These are phyloP conservation scores for Phanerodontia chrysosporium DNA, from an alignment of 768 basidiomycete genomes.

Conservation along the genomic window DNA sequence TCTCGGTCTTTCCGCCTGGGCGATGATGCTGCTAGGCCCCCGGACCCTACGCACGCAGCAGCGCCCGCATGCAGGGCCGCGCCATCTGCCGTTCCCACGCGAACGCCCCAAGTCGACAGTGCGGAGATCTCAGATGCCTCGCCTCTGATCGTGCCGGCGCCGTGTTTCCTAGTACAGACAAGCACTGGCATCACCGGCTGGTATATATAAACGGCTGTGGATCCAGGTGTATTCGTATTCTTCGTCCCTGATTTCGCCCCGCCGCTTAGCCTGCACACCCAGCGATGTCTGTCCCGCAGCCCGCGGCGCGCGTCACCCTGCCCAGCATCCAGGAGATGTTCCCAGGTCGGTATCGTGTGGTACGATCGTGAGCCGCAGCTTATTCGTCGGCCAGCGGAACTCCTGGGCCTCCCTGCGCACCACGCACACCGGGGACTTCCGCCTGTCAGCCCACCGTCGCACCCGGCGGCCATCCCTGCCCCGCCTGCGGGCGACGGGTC, in stretches of 20 bases:
- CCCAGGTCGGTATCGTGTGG: conserved; percentile 18
- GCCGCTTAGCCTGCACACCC: not conserved
- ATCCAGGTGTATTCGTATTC: not conserved
- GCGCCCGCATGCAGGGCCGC: not conserved
- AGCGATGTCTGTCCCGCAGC: not conserved
- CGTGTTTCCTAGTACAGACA: not conserved
- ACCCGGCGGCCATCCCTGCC: not conserved
- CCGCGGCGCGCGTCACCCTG: conserved; percentile 11
- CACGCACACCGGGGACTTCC: not conserved
- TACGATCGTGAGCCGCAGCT: not conserved
- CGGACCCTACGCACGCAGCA: too few relatives aligned
- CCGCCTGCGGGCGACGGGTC: not conserved
- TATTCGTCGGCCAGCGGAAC: not conserved
- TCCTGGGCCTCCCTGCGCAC: not conserved
- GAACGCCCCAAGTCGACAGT: not conserved
- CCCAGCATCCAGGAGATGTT: conserved; percentile 28
- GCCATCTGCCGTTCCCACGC: not conserved
- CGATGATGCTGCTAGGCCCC: too few relatives aligned
- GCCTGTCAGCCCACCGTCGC: not conserved
- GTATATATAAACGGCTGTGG: not conserved
- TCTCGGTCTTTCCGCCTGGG: too few relatives aligned
- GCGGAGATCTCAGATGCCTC: not conserved
- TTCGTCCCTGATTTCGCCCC: not conserved
- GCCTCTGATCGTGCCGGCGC: not conserved
- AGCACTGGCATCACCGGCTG: not conserved